Conservation (phyloP, 768 basidiomycete species). For the Amanita pseudoporphyria region DNA sequence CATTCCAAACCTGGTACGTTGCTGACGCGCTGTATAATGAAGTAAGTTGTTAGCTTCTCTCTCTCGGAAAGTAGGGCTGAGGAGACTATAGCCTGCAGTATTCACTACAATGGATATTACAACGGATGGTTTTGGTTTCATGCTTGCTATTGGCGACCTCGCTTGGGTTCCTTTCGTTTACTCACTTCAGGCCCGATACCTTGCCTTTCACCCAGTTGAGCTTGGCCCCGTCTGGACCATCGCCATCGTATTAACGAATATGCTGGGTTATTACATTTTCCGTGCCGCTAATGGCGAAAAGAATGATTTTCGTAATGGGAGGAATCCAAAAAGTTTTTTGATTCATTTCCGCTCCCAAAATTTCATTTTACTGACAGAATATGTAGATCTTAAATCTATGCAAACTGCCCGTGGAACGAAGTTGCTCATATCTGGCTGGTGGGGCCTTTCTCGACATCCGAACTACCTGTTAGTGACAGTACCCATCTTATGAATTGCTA, state of each 20-base stretch:
- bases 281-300: constrained; percentile 84
- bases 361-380: background rate
- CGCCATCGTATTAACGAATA: constrained; percentile 54
- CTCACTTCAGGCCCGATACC: constrained; percentile 87
- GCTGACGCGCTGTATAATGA: constrained; percentile 86
- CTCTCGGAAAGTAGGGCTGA: background rate
- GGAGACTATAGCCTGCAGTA: constrained; percentile 54
- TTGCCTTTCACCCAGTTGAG: constrained; percentile 81
- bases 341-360: constrained; percentile 8
- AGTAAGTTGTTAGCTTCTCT: constrained; percentile 28
- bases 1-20: constrained; percentile 85
- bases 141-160: constrained; percentile 91
- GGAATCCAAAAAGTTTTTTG: constrained; percentile 78
- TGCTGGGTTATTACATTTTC: constrained; percentile 87
- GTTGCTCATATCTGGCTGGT: constrained; percentile 93
- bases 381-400: constrained; percentile 65
- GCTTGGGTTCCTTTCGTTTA: constrained; percentile 94
- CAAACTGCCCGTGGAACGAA: constrained; percentile 81
- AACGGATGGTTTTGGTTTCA: constrained; percentile 97
- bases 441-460: constrained; percentile 90
- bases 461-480: constrained; percentile 62
- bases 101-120: constrained; percentile 97
- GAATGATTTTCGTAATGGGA: constrained; percentile 89
- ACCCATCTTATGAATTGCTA: background rate
- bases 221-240: constrained; percentile 53